Evolutionary conservation across 768 basidiomycete species (phyloP).

Genomic region (Imleria badia): DNA sequence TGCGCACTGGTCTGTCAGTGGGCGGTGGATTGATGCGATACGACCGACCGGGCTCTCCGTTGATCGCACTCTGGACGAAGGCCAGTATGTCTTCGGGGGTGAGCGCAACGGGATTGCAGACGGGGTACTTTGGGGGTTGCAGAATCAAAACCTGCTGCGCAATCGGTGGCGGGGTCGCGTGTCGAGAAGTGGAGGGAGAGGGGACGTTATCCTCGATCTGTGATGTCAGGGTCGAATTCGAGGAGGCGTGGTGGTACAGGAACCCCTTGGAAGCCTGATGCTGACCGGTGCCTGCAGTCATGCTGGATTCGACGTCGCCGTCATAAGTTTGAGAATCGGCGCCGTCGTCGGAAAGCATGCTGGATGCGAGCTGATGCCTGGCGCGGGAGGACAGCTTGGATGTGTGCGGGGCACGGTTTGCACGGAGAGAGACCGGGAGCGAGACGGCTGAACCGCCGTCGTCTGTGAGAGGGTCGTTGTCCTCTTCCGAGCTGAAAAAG

Average conservation of each 20-base stretch:
- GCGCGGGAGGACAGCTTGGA: slow-evolving; percentile 26
- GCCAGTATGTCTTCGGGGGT: slow-evolving; percentile 75
- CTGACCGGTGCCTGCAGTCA: slow-evolving; percentile 54
- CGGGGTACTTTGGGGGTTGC: slow-evolving; percentile 40
- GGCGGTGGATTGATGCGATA: slow-evolving; percentile 92
- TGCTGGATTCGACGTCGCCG: slow-evolving; percentile 82
- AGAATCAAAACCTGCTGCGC: slow-evolving; percentile 36
- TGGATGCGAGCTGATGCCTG: slow-evolving; percentile 55
- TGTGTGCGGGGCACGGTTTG: slow-evolving; percentile 26
- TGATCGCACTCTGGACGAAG: slow-evolving; percentile 75
- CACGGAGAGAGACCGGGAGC: slow-evolving; percentile 33
- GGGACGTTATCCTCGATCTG: slow-evolving; percentile 30
- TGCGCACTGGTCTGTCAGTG: slow-evolving; percentile 71
- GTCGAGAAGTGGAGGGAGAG: slow-evolving; percentile 21
- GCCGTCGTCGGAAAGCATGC: slow-evolving; percentile 64
- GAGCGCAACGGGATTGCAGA: slow-evolving; percentile 66
- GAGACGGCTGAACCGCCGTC: slow-evolving; percentile 59
- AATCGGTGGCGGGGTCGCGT: slow-evolving; percentile 22
- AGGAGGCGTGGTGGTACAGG: slow-evolving; percentile 42
- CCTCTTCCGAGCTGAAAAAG: slow-evolving; percentile 70
- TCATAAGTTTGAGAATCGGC: slow-evolving; percentile 89
- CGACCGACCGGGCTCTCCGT: slow-evolving; percentile 58
- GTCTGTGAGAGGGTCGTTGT: slow-evolving; percentile 85
- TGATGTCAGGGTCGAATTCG: slow-evolving; percentile 53
- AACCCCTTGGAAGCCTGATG: slow-evolving; percentile 30